Evolutionary conservation across 148 eudicot genomes (phyloP).

Genomic region (Arctostaphylos glauca): DNA sequence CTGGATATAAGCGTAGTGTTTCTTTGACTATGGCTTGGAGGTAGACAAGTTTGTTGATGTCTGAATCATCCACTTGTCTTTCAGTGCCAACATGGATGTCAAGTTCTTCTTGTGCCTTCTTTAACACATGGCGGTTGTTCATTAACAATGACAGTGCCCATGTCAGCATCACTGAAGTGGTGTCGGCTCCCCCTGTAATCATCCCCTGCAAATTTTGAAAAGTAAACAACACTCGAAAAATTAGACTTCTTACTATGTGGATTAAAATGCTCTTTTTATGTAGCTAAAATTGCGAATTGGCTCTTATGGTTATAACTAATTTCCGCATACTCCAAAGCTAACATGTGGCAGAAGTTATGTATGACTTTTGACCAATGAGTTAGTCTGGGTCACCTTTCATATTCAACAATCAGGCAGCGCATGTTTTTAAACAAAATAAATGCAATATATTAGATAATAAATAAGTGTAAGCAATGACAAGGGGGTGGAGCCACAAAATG

Average conservation of each 20-base stretch:
- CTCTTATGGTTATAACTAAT: no score
- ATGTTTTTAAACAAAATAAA: no score
- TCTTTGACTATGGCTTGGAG: conserved; percentile 40
- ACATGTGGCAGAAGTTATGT: no score
- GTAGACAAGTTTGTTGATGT: conserved; percentile 29
- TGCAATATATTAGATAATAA: no score
- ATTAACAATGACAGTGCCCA: conserved; percentile 36
- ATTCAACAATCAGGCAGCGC: no score
- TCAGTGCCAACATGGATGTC: conserved; percentile 24
- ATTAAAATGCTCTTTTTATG: no score
- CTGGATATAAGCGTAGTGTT: conserved; percentile 32
- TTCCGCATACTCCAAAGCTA: no score
- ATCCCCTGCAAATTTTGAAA: conserved; percentile 21
- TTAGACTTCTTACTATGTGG: neutral
- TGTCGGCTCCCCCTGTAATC: conserved; percentile 29
- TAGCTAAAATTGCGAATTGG: neutral
- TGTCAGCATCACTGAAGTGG: conserved; percentile 29
- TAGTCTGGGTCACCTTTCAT: no score
- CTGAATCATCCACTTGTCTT: conserved; percentile 28
- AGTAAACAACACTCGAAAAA: neutral
- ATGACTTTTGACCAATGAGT: no score
- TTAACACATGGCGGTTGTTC: conserved; percentile 24
- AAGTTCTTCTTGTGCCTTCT: conserved; percentile 29
- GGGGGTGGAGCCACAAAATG: no score
- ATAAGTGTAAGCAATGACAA: no score